Evolutionary conservation across 2,329 filamentous ascomycete genomes (phyloP).

Genomic region (Teratosphaeria destructans): DNA sequence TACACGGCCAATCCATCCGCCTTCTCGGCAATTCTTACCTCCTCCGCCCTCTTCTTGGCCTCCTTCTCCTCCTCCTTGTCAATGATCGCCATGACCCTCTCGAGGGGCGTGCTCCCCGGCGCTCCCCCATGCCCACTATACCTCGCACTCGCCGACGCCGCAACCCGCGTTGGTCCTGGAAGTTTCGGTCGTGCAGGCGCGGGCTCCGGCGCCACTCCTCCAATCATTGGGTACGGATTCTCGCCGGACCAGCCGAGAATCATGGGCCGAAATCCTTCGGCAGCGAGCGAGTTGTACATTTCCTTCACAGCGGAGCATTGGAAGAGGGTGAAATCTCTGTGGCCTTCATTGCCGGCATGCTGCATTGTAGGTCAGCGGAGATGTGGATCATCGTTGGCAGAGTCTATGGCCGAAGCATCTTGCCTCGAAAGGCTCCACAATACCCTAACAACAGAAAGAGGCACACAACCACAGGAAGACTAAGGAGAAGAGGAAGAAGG

Average conservation of each 20-base stretch:
- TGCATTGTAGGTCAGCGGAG: slow-evolving; percentile 3
- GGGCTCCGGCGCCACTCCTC: slow-evolving; percentile 20
- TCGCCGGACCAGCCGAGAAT: slow-evolving; percentile 23
- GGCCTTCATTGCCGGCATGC: slow-evolving; percentile 22
- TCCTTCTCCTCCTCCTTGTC: slow-evolving; percentile 21
- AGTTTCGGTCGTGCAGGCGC: slow-evolving; percentile 12
- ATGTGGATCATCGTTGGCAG: not conserved
- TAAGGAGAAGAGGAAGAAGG: not conserved
- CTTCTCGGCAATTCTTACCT: slow-evolving; percentile 14
- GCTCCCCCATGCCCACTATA: slow-evolving; percentile 18
- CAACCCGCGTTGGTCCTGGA: slow-evolving; percentile 3
- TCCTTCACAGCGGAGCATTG: slow-evolving; percentile 21
- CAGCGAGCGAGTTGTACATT: slow-evolving; percentile 23
- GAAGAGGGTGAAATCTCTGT: slow-evolving; percentile 21
- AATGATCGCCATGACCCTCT: slow-evolving; percentile 25
- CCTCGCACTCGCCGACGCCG: slow-evolving; percentile 17
- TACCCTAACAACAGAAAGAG: not conserved
- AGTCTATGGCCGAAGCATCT: not conserved
- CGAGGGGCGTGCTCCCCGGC: slow-evolving; percentile 17
- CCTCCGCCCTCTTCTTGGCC: slow-evolving; percentile 17
- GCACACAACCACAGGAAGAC: not conserved
- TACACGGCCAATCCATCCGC: slow-evolving; percentile 3
- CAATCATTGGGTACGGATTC: slow-evolving; percentile 26
- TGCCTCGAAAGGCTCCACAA: not conserved
- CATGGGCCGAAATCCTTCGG: slow-evolving; percentile 23